Percentiles rank a stretch among this genome's conserved stretches.
These are phyloP conservation scores for Nosema muscidifuracis DNA, from an alignment of 371 early-diverging fungal genomes.

Conservation along the genomic window DNA sequence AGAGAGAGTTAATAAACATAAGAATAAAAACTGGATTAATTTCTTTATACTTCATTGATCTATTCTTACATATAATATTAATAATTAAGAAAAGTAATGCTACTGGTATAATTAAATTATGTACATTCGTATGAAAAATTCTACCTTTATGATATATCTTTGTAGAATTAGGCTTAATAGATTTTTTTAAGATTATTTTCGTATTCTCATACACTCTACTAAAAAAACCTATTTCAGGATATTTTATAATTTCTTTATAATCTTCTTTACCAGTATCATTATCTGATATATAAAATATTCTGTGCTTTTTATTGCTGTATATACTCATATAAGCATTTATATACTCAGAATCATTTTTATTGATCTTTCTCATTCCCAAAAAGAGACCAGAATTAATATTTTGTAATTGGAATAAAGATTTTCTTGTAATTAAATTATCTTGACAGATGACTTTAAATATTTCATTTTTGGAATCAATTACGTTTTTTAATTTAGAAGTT, in stretches of 20 bases:
- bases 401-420: background rate
- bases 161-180: background rate
- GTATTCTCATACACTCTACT: background rate
- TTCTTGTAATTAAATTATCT: background rate
- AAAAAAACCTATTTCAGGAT: background rate
- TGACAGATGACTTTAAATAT: conserved; percentile 3
- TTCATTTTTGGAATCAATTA: conserved; percentile 2
- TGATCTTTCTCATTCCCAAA: background rate
- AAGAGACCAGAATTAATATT: background rate
- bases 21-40: background rate
- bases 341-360: background rate
- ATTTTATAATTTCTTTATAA: background rate
- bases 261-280: background rate
- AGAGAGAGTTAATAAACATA: background rate
- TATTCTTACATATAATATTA: background rate
- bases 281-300: conserved; percentile 3
- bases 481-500: background rate
- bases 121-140: no score
- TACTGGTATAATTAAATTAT: background rate
- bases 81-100: background rate
- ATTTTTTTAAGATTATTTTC: background rate
- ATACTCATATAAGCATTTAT: background rate
- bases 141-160: no score
- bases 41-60: background rate
- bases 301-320: conserved; percentile 1